These are phyloP conservation scores for Edaphochlamys debaryana DNA, from an alignment of 139 green algal species.

Conservation along the genomic window DNA sequence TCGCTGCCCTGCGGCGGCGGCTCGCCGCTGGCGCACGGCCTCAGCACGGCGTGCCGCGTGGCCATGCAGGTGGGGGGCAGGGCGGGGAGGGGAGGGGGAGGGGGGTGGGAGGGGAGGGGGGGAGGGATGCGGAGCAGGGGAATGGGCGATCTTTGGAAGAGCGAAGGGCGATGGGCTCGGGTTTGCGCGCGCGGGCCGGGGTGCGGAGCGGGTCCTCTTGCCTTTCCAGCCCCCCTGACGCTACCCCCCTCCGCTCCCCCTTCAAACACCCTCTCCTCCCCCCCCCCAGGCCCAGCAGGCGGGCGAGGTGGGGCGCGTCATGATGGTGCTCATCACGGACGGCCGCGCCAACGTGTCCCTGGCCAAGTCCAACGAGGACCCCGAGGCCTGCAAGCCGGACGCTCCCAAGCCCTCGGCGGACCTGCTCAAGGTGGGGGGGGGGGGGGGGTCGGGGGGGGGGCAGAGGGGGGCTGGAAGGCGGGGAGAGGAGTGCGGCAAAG, in stretches of 20 bases:
- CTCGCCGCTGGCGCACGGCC: conserved; percentile 95
- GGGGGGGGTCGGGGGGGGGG: conserved; percentile 9
- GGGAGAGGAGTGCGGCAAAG: too few species aligned
- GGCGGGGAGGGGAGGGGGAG: background rate
- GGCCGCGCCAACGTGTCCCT: conserved; percentile 96
- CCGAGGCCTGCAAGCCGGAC: conserved; percentile 85
- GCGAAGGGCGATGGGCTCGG: too few species aligned
- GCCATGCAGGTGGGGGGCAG: conserved; percentile 52
- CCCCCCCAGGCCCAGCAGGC: conserved; percentile 56
- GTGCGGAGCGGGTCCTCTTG: too few species aligned
- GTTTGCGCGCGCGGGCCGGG: too few species aligned
- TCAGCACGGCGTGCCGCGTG: conserved; percentile 83
- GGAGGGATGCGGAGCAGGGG: too few species aligned
- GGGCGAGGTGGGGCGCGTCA: conserved; percentile 94
- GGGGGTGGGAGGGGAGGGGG: background rate
- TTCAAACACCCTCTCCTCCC: too few species aligned
- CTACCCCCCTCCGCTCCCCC: too few species aligned
- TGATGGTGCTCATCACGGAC: conserved; percentile 98
- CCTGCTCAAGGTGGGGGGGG: conserved; percentile 68
- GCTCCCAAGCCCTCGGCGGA: conserved; percentile 79
- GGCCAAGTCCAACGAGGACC: conserved; percentile 92
- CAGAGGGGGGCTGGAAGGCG: too few species aligned
- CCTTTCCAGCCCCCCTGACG: too few species aligned
- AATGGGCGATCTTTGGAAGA: too few species aligned
- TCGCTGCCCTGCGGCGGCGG: conserved; percentile 96